Conservation (phyloP, 495 filamentous ascomycete genomes). For the Lasiosphaeris hirsuta region DNA sequence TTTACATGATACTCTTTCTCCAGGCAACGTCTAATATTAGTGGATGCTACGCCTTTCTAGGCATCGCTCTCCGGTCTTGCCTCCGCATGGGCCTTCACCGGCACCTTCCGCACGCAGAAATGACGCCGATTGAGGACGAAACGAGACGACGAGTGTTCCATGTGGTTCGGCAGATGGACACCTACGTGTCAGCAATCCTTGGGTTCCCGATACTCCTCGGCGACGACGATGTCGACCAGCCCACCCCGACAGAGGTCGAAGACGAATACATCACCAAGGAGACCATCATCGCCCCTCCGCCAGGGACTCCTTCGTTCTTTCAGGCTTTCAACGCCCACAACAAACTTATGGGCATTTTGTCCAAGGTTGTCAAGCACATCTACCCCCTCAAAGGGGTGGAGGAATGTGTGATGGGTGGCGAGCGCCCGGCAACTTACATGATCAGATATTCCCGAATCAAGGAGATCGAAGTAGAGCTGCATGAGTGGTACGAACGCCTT, state of each 20-base stretch:
- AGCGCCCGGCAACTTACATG: conserved; percentile 56
- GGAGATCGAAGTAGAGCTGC: conserved; percentile 85
- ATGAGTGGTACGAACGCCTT: conserved; percentile 77
- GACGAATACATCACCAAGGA: conserved; percentile 85
- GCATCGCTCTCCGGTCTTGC: conserved; percentile 81
- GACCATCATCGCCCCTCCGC: conserved; percentile 68
- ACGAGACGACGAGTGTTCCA: conserved; percentile 84
- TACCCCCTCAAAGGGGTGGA: conserved; percentile 80
- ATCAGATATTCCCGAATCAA: conserved; percentile 86
- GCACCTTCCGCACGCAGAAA: conserved; percentile 62
- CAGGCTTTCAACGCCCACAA: conserved; percentile 84
- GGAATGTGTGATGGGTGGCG: conserved; percentile 48
- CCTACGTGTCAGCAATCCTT: conserved; percentile 83
- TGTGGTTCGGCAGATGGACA: conserved; percentile 89
- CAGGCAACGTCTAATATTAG: conserved; percentile 88
- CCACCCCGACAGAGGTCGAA: conserved; percentile 79
- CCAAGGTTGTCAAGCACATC: conserved; percentile 83
- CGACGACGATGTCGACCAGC: conserved; percentile 90
- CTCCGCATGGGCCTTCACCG: conserved; percentile 87
- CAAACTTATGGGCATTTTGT: conserved; percentile 68
- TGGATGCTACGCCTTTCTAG: conserved; percentile 90
- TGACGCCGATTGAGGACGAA: conserved; percentile 83
- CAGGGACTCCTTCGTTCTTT: conserved; percentile 71
- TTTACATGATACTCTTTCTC: conserved; percentile 91
- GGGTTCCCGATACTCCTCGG: conserved; percentile 82